Conservation (phyloP, 129 eudicot genomes). For the Flaveria bidentis region DNA sequence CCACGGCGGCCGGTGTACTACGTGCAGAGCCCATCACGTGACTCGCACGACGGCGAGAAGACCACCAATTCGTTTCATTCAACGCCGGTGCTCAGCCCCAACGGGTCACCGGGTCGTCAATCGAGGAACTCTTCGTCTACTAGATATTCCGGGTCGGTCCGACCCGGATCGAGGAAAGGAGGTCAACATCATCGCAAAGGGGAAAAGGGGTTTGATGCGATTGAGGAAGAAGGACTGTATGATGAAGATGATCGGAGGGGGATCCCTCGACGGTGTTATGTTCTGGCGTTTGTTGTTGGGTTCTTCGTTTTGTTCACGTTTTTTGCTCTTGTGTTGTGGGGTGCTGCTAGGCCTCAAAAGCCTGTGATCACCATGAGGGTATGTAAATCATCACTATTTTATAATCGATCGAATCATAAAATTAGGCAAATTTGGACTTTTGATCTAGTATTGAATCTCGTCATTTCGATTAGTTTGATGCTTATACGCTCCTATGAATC, state of each 20-base stretch:
- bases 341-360: constrained; percentile 77
- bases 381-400: neutral
- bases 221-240: constrained; percentile 82
- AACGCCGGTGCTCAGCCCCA: constrained; percentile 90
- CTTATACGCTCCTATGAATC: neutral
- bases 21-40: constrained; percentile 95
- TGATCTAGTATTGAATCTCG: neutral
- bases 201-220: constrained; percentile 73
- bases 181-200: constrained; percentile 53
- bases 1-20: constrained; percentile 72
- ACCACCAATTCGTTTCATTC: constrained; percentile 92
- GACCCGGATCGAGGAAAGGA: constrained; percentile 76
- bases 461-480: neutral
- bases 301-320: constrained; percentile 70
- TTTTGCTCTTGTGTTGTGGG: constrained; percentile 83
- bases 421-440: neutral
- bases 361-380: constrained; percentile 84
- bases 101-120: constrained; percentile 90
- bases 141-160: constrained; percentile 80
- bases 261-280: constrained; percentile 69
- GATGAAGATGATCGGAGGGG: constrained; percentile 59
- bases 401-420: neutral
- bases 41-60: constrained; percentile 96
- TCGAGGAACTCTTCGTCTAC: constrained; percentile 93
- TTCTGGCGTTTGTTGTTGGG: constrained; percentile 61